Percentiles rank a stretch among this genome's conserved stretches.
Evolutionary conservation across 305 asterid species (phyloP).

Genomic region (Plantago rigida): DNA sequence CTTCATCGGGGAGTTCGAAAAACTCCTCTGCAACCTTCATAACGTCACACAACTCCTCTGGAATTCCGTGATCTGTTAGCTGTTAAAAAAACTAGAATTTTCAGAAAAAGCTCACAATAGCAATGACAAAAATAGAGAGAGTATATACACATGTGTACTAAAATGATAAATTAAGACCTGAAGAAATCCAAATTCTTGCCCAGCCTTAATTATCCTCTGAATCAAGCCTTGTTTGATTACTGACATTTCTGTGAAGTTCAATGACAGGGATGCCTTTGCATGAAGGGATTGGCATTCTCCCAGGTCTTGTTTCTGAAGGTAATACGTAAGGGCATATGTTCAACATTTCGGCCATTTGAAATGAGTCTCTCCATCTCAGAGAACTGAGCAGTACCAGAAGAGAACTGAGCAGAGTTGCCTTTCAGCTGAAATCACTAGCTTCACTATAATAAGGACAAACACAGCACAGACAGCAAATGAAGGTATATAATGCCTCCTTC

Average conservation of each 20-base stretch:
- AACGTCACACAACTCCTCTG: slow-evolving; percentile 24
- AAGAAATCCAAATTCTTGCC: slow-evolving; percentile 35
- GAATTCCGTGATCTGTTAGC: slow-evolving; percentile 32
- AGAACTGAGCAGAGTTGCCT: not conserved
- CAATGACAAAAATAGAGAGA: not conserved
- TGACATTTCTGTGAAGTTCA: slow-evolving; percentile 19
- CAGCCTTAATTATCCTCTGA: slow-evolving; percentile 30
- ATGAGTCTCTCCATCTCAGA: slow-evolving; percentile 6
- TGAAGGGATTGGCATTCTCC: slow-evolving; percentile 21
- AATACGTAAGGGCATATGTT: slow-evolving; percentile 28
- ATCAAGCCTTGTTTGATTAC: slow-evolving; percentile 18
- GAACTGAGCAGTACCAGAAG: not conserved
- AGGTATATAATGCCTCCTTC: slow-evolving; percentile 9
- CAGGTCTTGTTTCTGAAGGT: slow-evolving; percentile 35
- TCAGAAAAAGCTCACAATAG: not conserved
- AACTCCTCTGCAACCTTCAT: slow-evolving; percentile 26
- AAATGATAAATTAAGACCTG: slow-evolving; percentile 24
- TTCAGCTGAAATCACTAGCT: slow-evolving; percentile 1
- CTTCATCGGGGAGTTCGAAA: slow-evolving; percentile 26
- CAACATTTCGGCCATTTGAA: slow-evolving; percentile 23
- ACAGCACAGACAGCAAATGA: not conserved
- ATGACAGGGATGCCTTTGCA: slow-evolving; percentile 30
- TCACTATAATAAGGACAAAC: slow-evolving; percentile 4
- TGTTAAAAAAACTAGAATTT: not conserved
- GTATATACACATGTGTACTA: too few species aligned